phyloP scores from a whole-genome alignment of 768 basidiomycete genomes.

The Lactarius sanguifluus region DNA sequence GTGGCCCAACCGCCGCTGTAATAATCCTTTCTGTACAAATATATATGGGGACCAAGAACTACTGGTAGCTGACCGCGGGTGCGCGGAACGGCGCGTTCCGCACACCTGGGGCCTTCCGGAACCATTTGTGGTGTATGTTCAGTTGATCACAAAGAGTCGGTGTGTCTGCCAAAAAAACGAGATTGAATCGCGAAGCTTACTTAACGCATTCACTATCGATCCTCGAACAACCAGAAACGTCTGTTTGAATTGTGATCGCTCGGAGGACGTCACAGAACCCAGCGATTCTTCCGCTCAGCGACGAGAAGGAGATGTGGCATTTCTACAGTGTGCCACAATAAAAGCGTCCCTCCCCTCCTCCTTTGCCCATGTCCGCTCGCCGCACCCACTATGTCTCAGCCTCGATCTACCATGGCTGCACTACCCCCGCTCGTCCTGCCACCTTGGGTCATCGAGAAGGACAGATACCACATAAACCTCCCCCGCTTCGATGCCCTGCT shows the following conservation, averaged over 20 bases:
- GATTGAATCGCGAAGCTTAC: background rate
- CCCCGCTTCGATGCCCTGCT: constrained; percentile 18
- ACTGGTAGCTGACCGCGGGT: background rate
- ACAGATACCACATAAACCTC: constrained; percentile 11
- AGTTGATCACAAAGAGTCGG: constrained; percentile 3
- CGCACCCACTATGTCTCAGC: background rate
- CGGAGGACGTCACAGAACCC: constrained; percentile 5
- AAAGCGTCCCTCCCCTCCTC: background rate
- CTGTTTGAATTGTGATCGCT: constrained; percentile 10
- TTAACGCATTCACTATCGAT: background rate
- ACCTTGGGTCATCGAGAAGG: constrained; percentile 13
- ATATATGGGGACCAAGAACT: background rate
- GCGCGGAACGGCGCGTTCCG: background rate
- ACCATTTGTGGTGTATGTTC: background rate
- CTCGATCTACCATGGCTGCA: background rate
- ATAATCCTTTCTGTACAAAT: background rate
- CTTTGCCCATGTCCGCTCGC: background rate
- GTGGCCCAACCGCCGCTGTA: background rate
- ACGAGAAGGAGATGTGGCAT: background rate
- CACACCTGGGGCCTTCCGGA: background rate
- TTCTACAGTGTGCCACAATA: background rate
- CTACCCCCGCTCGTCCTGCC: constrained; percentile 19
- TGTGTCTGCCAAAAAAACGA: background rate
- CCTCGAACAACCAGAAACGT: constrained; percentile 6
- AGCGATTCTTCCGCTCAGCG: background rate